phyloP scores from a whole-genome alignment of 176 grass and related monocot genomes.

The Cenchrus americanus region DNA sequence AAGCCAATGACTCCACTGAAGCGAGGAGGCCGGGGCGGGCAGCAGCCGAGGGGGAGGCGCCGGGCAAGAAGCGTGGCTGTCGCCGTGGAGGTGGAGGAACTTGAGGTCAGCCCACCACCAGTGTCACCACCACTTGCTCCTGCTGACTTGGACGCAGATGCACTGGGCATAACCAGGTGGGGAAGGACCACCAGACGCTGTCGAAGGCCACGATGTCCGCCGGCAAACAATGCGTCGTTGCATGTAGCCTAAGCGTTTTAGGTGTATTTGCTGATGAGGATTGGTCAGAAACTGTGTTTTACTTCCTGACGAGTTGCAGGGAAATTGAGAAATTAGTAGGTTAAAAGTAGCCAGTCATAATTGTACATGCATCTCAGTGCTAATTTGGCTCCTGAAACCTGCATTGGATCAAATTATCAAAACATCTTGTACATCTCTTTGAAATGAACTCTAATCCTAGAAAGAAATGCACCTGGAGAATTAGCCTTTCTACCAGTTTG shows the following conservation, averaged over 20 bases:
- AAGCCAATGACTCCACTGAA: conserved; percentile 34
- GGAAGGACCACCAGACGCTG: conserved; percentile 79
- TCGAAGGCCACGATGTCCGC: conserved; percentile 57
- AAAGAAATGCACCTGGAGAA: conserved; percentile 22
- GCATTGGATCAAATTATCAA: conserved; percentile 36
- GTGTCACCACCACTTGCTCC: conserved; percentile 1
- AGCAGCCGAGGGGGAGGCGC: conserved; percentile 37
- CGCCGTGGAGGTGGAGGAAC: conserved; percentile 39
- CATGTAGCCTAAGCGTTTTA: conserved; percentile 52
- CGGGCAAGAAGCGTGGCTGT: conserved; percentile 28
- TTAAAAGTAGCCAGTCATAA: conserved; percentile 40
- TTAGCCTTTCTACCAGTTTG: not conserved
- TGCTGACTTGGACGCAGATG: conserved; percentile 44
- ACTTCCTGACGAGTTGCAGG: conserved; percentile 28
- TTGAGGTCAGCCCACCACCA: conserved; percentile 10
- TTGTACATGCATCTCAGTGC: conserved; percentile 43
- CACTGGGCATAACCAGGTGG: conserved; percentile 52
- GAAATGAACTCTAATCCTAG: conserved; percentile 29
- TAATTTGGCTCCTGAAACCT: conserved; percentile 53
- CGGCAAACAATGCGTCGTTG: conserved; percentile 47
- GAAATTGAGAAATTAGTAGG: conserved; percentile 30
- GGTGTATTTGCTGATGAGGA: conserved; percentile 39
- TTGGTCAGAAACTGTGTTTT: conserved; percentile 28
- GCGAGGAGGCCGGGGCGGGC: conserved; percentile 39
- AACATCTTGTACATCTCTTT: conserved; percentile 40